Base-by-base conservation (phyloP, 495 filamentous ascomycete species). In the Aspergillus leporis region DNA sequence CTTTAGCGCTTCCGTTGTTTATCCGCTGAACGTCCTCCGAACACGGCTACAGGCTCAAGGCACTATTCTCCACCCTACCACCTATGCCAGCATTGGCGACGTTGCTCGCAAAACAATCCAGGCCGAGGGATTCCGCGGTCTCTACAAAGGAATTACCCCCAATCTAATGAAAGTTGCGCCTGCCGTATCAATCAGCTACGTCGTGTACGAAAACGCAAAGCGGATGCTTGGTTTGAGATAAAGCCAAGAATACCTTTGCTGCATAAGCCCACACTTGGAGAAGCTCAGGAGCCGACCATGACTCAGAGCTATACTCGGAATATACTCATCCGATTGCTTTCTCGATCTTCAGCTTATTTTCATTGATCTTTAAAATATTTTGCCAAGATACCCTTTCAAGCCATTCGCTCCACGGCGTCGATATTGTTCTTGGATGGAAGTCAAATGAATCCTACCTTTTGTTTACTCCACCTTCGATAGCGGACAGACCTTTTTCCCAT, bases 161-260 rank as follows among this genome's bases (percentile, higher is more conserved):
- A 99, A 98, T 66, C 81, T 99, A 19, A 81, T 98, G 64, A 99
- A 99, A 75, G 94, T 99, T 34, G 92, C 93, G 9, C 94, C 94
- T 0, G 93, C 94, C 48, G 90, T 99, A 23, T 95, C 90, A 59
- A 99, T 99, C 72, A 92, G 93, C 43, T 98, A 96, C 79, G 90
- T 98, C 70, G 92, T 94, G 51, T 98, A 98, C 70, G 94, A 98
- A 73, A 96, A 97, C 67, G 84, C 90, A 51, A 98, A 98, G 78
- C 85, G 82, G 54, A 70, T 88, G 28, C 76, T 97, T 60, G 83
- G 86, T 21, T 75, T 97, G 57, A 85, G 76, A 61, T 93, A 69
- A 81, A 61, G 14, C 54, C 31, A 30, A n/a, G 23, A 46, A 3
- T 16, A 31, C 1, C 21, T 56, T 32, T 13, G 1, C 43, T 8